Evolutionary conservation across 371 early-diverging fungal species (phyloP), one percentile per base, ranked within the genome.

Genomic region (Rhizopus microsporus): DNA sequence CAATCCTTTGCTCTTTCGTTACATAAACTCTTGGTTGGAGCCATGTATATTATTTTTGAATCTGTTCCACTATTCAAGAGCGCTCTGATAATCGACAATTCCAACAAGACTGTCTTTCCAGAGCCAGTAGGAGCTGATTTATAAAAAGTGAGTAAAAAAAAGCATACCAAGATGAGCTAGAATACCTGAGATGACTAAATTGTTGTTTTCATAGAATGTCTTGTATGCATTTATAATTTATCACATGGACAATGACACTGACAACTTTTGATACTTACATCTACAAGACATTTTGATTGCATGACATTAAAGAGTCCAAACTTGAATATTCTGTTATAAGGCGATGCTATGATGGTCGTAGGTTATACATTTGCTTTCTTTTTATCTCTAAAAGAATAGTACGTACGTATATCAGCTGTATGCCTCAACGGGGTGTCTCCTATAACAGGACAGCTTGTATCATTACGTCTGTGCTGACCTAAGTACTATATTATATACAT

Each of bases 11-110:
- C 68, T 38, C 89, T 73, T 69, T 94, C 93, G 3, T 78, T 71
- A 55, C 93, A 92, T 5, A 96, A 73, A 8, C 93, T 92, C 70
- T 92, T 93, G 51, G 91, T 93, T 1, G 96, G 94, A 1, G 91
- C 93, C 68, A 96, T 83, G 63, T 96, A 96, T 7, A 93, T 77
- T 13, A 88, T 74, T 60, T 88, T 89, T 7, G 71, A 62, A 6
- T 57, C 50, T 1, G 34, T 43, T 1, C 54, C 59, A 5, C 39
- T n/a, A 5, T 57, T 60, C 15, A 63, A 53, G 3, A 89, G 32
- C 49, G 80, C 47, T 31, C 83, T 70, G 10, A 90, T 49, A 34
- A 93, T 87, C 3, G 88, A 85, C 12, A 93, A 56, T 54, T 93
- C 86, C 67, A 91, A 79, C 17, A 93, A 54, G 16, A 76, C 85